phyloP scores from a whole-genome alignment of 768 basidiomycete species.

The Panaeolus papilionaceus region DNA sequence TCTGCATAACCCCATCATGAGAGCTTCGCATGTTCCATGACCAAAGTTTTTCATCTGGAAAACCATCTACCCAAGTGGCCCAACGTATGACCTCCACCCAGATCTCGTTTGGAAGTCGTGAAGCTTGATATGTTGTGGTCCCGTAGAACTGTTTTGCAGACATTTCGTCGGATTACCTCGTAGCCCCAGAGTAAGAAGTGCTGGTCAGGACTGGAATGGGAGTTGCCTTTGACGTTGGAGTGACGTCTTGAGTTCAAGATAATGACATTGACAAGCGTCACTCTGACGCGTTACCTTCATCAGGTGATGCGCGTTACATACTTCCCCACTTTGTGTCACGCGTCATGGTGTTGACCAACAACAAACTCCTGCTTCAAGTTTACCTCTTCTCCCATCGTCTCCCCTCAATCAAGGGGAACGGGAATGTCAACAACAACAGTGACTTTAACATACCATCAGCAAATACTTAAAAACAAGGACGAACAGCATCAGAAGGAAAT shows the following conservation, averaged over 20 bases:
- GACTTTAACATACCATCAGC: background rate
- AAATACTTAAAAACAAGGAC: background rate
- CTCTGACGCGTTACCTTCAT: background rate
- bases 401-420: background rate
- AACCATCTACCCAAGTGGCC: constrained; percentile 32
- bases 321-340: background rate
- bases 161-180: constrained; percentile 16
- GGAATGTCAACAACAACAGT: constrained; percentile 1
- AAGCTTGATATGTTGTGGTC: constrained; percentile 15
- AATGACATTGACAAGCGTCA: background rate
- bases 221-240: too few relatives aligned
- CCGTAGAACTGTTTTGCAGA: constrained; percentile 28
- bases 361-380: too few relatives aligned
- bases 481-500: constrained; percentile 42
- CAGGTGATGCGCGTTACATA: background rate
- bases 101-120: constrained; percentile 35
- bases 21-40: constrained; percentile 19
- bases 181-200: too few relatives aligned
- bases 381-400: background rate
- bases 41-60: constrained; percentile 23
- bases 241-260: background rate
- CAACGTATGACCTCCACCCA: constrained; percentile 33
- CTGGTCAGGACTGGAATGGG: too few relatives aligned
- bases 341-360: background rate
- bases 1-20: constrained; percentile 22